These are phyloP conservation scores for Metschnikowia similis DNA, from an alignment of 805 yeast species.

Conservation along the genomic window DNA sequence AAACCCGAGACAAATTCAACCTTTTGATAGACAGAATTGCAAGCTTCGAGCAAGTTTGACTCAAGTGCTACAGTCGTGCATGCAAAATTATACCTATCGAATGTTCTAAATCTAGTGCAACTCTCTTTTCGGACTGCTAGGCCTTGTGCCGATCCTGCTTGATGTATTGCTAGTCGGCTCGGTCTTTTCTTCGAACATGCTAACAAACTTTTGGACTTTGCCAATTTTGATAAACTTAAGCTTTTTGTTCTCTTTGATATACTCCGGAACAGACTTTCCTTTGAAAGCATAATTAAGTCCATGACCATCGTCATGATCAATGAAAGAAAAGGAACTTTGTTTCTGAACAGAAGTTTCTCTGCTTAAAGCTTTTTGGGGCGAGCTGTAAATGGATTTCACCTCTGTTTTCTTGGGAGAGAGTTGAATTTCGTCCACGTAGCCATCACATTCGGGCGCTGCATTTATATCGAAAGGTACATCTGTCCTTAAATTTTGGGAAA, in stretches of 20 bases:
- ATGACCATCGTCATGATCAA: constrained; percentile 24
- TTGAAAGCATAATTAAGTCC: constrained; percentile 32
- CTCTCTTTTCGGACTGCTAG: constrained; percentile 13
- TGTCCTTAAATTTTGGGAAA: background rate
- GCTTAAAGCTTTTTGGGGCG: background rate
- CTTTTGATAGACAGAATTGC: constrained; percentile 14
- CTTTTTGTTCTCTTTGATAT: constrained; percentile 38
- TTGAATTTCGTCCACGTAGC: background rate
- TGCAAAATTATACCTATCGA: background rate
- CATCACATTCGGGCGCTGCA: background rate
- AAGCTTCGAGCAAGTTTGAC: constrained; percentile 6
- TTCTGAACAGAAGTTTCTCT: constrained; percentile 1
- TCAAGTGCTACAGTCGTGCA: background rate
- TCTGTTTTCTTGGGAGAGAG: background rate
- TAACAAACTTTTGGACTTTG: constrained; percentile 43
- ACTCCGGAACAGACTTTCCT: constrained; percentile 25
- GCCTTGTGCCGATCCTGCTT: constrained; percentile 14
- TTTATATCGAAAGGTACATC: constrained; percentile 1
- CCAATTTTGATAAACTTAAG: constrained; percentile 44
- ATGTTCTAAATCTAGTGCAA: background rate
- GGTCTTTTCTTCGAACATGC: constrained; percentile 36
- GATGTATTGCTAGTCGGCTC: constrained; percentile 11
- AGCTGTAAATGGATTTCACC: background rate
- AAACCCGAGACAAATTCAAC: constrained; percentile 29
- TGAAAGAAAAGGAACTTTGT: constrained; percentile 20